Conservation (phyloP, 106 monocot species). For the Allium fistulosum region DNA sequence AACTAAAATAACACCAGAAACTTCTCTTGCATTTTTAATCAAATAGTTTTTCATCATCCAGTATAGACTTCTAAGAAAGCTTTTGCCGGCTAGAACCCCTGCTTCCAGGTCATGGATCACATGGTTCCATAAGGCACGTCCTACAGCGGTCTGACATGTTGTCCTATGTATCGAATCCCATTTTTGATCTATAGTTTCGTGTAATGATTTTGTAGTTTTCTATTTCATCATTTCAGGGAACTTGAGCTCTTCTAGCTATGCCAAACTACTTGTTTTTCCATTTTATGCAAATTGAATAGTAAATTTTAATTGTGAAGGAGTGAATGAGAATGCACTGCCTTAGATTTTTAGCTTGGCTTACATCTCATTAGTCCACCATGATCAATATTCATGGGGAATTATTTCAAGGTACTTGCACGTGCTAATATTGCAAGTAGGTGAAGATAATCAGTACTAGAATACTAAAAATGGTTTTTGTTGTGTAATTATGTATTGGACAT, state of each 20-base stretch:
- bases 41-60: conserved; percentile 62
- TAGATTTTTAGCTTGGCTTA: no score
- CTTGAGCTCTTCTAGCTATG: conserved; percentile 35
- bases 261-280: not conserved
- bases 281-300: not conserved
- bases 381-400: no score
- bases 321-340: conserved; percentile 7
- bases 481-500: no score
- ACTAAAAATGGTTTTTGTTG: no score
- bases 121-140: conserved; percentile 69
- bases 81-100: conserved; percentile 56
- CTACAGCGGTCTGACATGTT: conserved; percentile 87
- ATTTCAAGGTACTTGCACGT: no score
- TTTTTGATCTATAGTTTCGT: conserved; percentile 39
- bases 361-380: no score
- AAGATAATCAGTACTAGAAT: no score
- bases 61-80: conserved; percentile 44
- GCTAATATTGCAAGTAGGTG: no score
- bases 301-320: not conserved
- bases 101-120: conserved; percentile 69
- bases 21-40: conserved; percentile 45
- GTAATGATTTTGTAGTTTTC: conserved; percentile 35
- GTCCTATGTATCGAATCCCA: conserved; percentile 49
- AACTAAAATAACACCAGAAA: conserved; percentile 79
- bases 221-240: conserved; percentile 29